Evolutionary conservation across 345 rosid species (phyloP), one percentile per base, ranked within the genome.

Genomic region (Euphorbia lathyris): DNA sequence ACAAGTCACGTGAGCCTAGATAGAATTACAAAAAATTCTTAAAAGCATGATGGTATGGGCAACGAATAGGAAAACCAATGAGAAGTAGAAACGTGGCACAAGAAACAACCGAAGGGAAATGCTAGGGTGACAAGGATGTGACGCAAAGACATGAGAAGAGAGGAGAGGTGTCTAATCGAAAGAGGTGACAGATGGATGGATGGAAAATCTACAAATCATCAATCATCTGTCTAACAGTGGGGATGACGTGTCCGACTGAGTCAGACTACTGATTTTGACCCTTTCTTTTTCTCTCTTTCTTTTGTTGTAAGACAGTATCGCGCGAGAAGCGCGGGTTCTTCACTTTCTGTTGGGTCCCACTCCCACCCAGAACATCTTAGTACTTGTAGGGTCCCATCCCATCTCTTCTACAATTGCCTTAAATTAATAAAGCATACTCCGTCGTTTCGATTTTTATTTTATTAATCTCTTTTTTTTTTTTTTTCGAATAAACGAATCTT

Each of bases 241-340:
- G 7, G 74, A n/a, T 63, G 74, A 66, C 76, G 74, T 62, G 83
- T 76, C 62, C 30, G 63, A 25, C 45, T 52, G 57, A 71, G 5
- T 77, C 81, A 1, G 83, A 75, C 72, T 42, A 64, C 58, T 73
- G 82, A 77, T 45, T 32, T 48, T 34, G 76, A 71, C 80, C 13
- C 20, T 25, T 17, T 30, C 4, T 10, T 2, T 0, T 0, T 27
- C 0, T 43, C n/a, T n/a, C n/a, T n/a, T n/a, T n/a, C n/a, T n/a
- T 55, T 22, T 20, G 20, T 43, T 7, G 51, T 8, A 17, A 59
- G 83, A 80, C 83, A 73, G 77, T 74, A 81, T 79, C 84, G 83
- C 85, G 83, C 80, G 81, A 68, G 80, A 79, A 74, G 79, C 84
- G 86, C 86, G 85, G 89, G 89, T 60, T 78, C 77, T 67, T 58